A percentile compares a stretch with the other conserved stretches of the same genome.
phyloP scores from a whole-genome alignment of 805 yeast genomes.

The Vanderwaltozyma tropicalis region DNA sequence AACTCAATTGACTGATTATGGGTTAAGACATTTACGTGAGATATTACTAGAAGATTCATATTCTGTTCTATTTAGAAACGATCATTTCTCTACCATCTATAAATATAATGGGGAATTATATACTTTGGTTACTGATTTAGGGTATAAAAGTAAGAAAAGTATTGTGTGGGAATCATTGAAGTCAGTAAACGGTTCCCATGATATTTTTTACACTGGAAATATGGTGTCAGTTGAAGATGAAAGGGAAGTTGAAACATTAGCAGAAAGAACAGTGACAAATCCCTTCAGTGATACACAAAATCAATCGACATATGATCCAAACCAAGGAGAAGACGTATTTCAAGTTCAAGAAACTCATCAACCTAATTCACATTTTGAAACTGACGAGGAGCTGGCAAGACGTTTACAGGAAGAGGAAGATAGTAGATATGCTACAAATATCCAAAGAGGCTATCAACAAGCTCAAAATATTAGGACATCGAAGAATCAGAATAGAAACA shows the following conservation, averaged over 20 bases:
- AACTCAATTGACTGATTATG: slow-evolving; percentile 67
- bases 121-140: slow-evolving; percentile 63
- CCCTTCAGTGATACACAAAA: slow-evolving; percentile 15
- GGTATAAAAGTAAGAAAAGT: slow-evolving; percentile 37
- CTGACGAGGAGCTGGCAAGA: slow-evolving; percentile 37
- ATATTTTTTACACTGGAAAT: slow-evolving; percentile 55
- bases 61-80: slow-evolving; percentile 75
- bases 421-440: slow-evolving; percentile 35
- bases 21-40: slow-evolving; percentile 40
- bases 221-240: slow-evolving; percentile 36
- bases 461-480: slow-evolving; percentile 3
- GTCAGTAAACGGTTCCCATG: slow-evolving; percentile 59
- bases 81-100: slow-evolving; percentile 70
- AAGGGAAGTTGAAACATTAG: background rate
- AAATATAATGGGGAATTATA: slow-evolving; percentile 45
- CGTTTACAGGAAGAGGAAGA: slow-evolving; percentile 49
- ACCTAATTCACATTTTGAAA: slow-evolving; percentile 9
- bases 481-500: background rate
- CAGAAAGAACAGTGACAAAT: slow-evolving; percentile 4
- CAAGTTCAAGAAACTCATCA: background rate
- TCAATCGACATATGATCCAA: background rate
- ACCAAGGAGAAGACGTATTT: background rate
- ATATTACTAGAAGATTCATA: slow-evolving; percentile 43
- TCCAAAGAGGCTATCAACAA: slow-evolving; percentile 30
- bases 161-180: slow-evolving; percentile 77